Evolutionary conservation across 192 early-diverging fungal species (phyloP).

Genomic region (Rhizophagus prolifer): DNA sequence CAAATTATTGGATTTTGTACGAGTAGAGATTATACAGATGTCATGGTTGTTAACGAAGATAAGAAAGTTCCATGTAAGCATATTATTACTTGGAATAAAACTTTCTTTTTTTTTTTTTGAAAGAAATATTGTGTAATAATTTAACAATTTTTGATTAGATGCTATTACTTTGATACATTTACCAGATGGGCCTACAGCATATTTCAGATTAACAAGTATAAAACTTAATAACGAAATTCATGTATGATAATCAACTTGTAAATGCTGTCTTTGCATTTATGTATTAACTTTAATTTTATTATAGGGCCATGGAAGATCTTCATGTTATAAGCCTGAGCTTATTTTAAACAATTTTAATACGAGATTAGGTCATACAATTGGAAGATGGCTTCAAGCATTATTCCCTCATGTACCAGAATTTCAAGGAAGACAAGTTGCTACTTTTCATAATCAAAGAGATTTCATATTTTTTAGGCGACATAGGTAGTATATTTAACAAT

Average conservation of each 20-base stretch:
- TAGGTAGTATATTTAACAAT: conserved; percentile 44
- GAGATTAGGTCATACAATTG: conserved; percentile 93
- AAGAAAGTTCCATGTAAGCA: conserved; percentile 80
- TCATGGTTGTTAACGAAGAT: conserved; percentile 94
- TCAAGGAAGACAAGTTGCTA: conserved; percentile 88
- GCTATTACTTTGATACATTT: conserved; percentile 92
- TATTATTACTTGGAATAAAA: background rate
- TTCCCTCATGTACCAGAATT: conserved; percentile 99
- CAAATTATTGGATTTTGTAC: conserved; percentile 89
- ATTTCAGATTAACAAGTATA: conserved; percentile 89
- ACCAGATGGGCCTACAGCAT: conserved; percentile 94
- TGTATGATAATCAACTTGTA: conserved; percentile 4
- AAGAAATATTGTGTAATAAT: background rate
- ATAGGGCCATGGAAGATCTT: conserved; percentile 74
- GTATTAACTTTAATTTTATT: conserved; percentile 6
- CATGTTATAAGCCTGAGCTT: conserved; percentile 88
- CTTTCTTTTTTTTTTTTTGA: background rate
- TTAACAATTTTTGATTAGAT: conserved; percentile 40
- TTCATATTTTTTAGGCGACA: conserved; percentile 99
- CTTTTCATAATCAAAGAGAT: conserved; percentile 99
- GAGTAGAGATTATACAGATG: conserved; percentile 88
- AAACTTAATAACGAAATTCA: conserved; percentile 75
- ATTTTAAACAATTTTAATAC: conserved; percentile 98
- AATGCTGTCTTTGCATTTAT: background rate
- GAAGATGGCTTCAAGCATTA: conserved; percentile 91